Evolutionary conservation across 768 basidiomycete species (phyloP).

Genomic region (Ephemerocybe angulata): DNA sequence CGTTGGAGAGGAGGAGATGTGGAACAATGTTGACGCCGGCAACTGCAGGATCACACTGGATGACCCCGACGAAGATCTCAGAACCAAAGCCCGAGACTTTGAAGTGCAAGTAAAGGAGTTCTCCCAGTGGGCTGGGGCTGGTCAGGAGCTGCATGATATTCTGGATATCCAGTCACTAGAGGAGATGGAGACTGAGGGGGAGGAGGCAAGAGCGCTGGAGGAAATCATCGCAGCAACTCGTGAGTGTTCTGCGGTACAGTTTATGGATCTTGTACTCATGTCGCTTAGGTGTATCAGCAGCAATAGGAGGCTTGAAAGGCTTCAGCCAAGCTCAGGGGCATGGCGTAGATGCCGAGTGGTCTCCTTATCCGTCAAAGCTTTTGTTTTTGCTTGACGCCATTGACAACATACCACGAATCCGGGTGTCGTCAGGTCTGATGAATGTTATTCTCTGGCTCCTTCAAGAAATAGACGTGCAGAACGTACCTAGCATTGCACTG

Average conservation of each 20-base stretch:
- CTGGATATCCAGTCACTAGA: neutral
- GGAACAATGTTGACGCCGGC: neutral
- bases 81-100: neutral
- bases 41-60: neutral
- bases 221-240: too few relatives aligned
- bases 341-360: conserved; percentile 1
- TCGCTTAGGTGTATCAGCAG: neutral
- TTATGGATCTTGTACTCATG: too few relatives aligned
- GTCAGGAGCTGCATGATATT: conserved; percentile 1
- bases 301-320: neutral
- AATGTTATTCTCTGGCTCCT: conserved; percentile 31
- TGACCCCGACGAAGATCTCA: neutral
- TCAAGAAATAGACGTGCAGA: conserved; percentile 19
- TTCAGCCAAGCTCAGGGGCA: neutral
- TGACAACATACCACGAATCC: conserved; percentile 30
- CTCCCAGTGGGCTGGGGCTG: neutral
- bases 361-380: conserved; percentile 13
- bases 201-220: too few relatives aligned
- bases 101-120: neutral
- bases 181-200: too few relatives aligned
- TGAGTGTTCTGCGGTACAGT: too few relatives aligned
- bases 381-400: conserved; percentile 26
- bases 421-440: conserved; percentile 25
- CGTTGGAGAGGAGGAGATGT: conserved; percentile 2
- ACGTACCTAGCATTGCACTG: conserved; percentile 13